Conservation (phyloP, 2,329 filamentous ascomycete species). For the Ceratocystis papillata region DNA sequence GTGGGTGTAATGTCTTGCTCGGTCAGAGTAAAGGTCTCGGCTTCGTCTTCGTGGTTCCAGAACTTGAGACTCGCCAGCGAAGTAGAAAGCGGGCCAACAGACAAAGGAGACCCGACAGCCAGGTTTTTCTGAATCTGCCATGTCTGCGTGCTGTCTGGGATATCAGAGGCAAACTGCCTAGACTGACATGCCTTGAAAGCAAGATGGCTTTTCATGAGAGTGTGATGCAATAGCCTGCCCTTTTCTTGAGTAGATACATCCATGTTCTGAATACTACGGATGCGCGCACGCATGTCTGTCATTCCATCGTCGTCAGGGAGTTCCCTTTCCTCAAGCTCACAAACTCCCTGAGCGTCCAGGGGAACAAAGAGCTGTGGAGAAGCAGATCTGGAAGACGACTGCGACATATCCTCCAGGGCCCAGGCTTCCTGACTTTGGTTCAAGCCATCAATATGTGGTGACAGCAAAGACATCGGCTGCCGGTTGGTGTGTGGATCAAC, state of each 20-base stretch:
- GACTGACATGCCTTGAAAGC: conserved; percentile 3
- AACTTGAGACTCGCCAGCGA: conserved; percentile 47
- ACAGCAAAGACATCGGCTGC: not conserved
- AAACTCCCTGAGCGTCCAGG: not conserved
- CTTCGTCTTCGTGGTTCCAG: conserved; percentile 40
- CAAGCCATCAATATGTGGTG: not conserved
- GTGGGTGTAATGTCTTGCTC: conserved; percentile 56
- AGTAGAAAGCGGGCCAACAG: conserved; percentile 26
- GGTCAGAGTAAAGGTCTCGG: conserved; percentile 41
- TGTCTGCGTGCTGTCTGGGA: conserved; percentile 15
- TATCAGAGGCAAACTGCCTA: not conserved
- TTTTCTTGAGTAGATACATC: conserved; percentile 52
- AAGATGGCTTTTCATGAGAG: conserved; percentile 58
- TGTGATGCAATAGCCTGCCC: conserved; percentile 58
- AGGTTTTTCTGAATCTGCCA: conserved; percentile 27
- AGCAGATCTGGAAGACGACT: conserved; percentile 9
- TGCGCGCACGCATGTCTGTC: conserved; percentile 53
- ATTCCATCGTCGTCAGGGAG: conserved; percentile 69
- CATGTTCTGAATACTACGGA: conserved; percentile 56
- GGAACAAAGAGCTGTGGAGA: not conserved
- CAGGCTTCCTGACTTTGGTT: not conserved
- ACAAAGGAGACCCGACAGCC: conserved; percentile 23
- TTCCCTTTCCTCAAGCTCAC: conserved; percentile 10
- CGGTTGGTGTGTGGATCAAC: not conserved
- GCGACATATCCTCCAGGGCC: not conserved